phyloP scores from a whole-genome alignment of 805 yeast genomes.

The Starmerella bacillaris region DNA sequence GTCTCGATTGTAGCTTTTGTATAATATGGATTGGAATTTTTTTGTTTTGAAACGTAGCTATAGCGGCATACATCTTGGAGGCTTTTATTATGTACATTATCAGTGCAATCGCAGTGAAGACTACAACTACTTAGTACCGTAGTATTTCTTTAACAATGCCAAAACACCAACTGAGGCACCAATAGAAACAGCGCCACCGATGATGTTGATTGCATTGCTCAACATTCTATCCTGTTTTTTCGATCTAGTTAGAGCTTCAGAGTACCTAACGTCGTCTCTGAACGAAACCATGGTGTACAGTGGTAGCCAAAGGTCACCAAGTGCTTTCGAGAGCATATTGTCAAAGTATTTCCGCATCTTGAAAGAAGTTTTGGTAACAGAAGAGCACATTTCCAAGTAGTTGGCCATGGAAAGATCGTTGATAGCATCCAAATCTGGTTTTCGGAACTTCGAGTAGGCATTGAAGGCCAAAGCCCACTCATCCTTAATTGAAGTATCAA shows the following conservation, averaged over 20 bases:
- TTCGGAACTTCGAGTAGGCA: constrained; percentile 37
- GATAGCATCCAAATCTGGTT: constrained; percentile 55
- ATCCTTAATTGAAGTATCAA: constrained; percentile 21
- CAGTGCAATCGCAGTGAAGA: no score
- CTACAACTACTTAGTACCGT: not conserved
- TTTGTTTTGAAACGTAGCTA: no score
- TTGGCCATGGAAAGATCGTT: constrained; percentile 62
- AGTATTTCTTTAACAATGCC: not conserved
- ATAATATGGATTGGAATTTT: no score
- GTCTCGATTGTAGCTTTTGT: no score
- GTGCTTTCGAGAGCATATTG: constrained; percentile 36
- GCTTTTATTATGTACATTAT: no score
- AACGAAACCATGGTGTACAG: constrained; percentile 85
- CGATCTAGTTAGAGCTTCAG: constrained; percentile 42
- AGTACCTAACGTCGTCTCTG: constrained; percentile 62
- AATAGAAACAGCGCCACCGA: not conserved
- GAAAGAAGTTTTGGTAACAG: constrained; percentile 46
- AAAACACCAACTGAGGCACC: constrained; percentile 1
- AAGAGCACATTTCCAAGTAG: constrained; percentile 72
- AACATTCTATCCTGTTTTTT: constrained; percentile 35
- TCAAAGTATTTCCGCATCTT: constrained; percentile 53
- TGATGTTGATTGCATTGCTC: not conserved
- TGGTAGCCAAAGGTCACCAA: constrained; percentile 61
- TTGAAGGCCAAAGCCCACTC: constrained; percentile 33
- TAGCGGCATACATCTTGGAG: no score